These are phyloP conservation scores for Cyberlindnera subsufficiens DNA, from an alignment of 805 yeast genomes.

Conservation along the genomic window DNA sequence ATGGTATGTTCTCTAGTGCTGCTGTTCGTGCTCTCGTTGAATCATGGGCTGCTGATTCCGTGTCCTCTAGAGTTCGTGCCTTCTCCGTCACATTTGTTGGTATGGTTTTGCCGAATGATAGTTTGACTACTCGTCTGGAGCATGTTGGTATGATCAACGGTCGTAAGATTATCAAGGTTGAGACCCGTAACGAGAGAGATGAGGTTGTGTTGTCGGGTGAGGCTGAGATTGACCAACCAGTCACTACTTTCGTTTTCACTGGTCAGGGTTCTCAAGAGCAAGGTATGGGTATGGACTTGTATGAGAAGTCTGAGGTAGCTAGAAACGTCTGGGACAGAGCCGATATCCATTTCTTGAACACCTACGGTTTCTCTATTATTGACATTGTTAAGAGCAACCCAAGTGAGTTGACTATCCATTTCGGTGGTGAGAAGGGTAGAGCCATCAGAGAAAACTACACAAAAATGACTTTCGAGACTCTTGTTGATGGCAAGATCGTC, in stretches of 20 bases:
- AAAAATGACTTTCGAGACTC: conserved; percentile 96
- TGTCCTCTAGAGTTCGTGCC: conserved; percentile 92
- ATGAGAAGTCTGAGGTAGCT: conserved; percentile 86
- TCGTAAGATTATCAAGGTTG: conserved; percentile 92
- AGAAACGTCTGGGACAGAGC: conserved; percentile 97
- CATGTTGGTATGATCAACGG: conserved; percentile 99
- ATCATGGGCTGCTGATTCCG: conserved; percentile 97
- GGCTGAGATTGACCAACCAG: conserved; percentile 99
- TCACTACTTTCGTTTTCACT: conserved; percentile 93
- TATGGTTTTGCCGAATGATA: conserved; percentile 96
- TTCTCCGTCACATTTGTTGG: conserved; percentile 88
- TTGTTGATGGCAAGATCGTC: conserved; percentile 75
- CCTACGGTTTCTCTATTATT: conserved; percentile 95
- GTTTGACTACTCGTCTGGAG: conserved; percentile 78
- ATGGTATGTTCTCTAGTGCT: conserved; percentile 98
- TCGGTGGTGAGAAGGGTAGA: conserved; percentile 98
- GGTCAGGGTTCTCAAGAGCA: conserved; percentile 99
- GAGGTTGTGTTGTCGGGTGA: conserved; percentile 85
- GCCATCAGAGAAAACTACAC: conserved; percentile 90
- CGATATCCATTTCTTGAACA: conserved; percentile 83
- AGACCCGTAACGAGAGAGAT: conserved; percentile 77
- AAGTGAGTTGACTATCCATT: conserved; percentile 88
- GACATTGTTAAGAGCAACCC: conserved; percentile 96
- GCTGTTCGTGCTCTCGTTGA: conserved; percentile 92
- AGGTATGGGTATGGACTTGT: conserved; percentile 99